These are phyloP conservation scores for Parasarocladium wereldwijsianum DNA, from an alignment of 2,329 filamentous ascomycete species.

Conservation along the genomic window DNA sequence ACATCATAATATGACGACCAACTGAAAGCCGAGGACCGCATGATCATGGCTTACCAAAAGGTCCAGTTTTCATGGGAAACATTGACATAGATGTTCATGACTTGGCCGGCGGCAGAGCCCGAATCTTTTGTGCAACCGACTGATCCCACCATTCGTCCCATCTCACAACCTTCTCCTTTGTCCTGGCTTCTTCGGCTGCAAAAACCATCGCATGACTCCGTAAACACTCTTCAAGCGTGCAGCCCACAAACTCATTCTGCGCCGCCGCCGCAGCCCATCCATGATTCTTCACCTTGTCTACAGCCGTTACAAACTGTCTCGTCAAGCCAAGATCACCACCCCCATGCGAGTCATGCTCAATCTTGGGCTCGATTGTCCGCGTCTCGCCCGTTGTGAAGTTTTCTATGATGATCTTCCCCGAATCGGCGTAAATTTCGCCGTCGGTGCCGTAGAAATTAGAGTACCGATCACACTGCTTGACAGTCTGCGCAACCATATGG, in stretches of 20 bases:
- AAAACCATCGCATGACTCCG: constrained; percentile 87
- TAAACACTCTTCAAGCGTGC: constrained; percentile 74
- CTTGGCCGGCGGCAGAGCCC: too few relatives aligned
- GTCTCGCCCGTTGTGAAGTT: constrained; percentile 29
- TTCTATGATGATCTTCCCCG: constrained; percentile 58
- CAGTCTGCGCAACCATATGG: constrained; percentile 88
- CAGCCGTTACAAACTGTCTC: constrained; percentile 68
- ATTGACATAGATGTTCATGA: too few relatives aligned
- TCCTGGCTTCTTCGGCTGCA: constrained; percentile 77
- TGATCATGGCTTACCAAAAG: too few relatives aligned
- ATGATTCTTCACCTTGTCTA: constrained; percentile 62
- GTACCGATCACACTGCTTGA: constrained; percentile 73
- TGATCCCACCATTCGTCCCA: constrained; percentile 64
- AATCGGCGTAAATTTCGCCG: constrained; percentile 81
- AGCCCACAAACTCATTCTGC: constrained; percentile 64
- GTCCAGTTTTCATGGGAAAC: too few relatives aligned
- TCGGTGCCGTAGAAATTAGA: constrained; percentile 74
- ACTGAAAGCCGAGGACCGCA: too few relatives aligned
- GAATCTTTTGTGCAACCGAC: constrained; percentile 13
- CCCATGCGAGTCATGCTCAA: constrained; percentile 21
- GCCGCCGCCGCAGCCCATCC: constrained; percentile 52
- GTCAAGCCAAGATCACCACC: constrained; percentile 44
- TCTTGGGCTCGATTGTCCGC: constrained; percentile 14
- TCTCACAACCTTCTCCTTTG: constrained; percentile 51
- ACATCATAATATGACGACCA: too few relatives aligned